Base-by-base conservation (phyloP, 2,329 filamentous ascomycete genomes). In the Thelonectria blattea region DNA sequence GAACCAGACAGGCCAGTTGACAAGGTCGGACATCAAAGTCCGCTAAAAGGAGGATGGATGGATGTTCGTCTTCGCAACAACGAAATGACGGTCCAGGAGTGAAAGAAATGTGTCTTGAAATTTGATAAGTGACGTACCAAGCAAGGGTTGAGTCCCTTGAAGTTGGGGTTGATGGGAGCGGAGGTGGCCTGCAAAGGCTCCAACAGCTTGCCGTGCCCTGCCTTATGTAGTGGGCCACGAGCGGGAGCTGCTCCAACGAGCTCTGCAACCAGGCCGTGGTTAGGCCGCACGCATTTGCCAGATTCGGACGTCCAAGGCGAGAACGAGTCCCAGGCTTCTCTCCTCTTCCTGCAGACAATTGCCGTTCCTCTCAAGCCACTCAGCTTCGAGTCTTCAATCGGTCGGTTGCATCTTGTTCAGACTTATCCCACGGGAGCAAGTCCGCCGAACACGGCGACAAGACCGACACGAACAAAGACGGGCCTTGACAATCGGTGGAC, bases 391-490 rank as follows among this genome's bases (percentile, higher is more conserved):
- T 32, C 41, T 43, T 32, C 50, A 24, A 7, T 24, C 50, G 47
- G 39, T 52, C 42, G 47, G 57, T 37, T 48, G 50, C 37, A 52
- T 39, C 32, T 10, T 7, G 32, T 5, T 3, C 6, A 34, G 32
- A 3, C 47, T 39, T 43, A 48, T 61, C 52, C 45, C 62, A 62
- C 65, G 64, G 64, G 61, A 58, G 41, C 62, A 62, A 61, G 60
- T 63, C 65, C 64, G 66, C 58, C 48, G 51, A 52, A 52, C 58
- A 64, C 66, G 68, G 68, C 58, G 66, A 70, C 65, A 66, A 68
- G 43, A 59, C 68, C 60, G 65, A 66, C 45, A 50, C 52, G 32
- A 54, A 57, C 43, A 64, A n/a, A 50, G 58, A 48, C 55, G 39
- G 54, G 57, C 18, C 52, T 56, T 49, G 47, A 62, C 55, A 58